Base-by-base conservation (phyloP, 371 early-diverging fungal species). In the Lichtheimia ramosa region DNA sequence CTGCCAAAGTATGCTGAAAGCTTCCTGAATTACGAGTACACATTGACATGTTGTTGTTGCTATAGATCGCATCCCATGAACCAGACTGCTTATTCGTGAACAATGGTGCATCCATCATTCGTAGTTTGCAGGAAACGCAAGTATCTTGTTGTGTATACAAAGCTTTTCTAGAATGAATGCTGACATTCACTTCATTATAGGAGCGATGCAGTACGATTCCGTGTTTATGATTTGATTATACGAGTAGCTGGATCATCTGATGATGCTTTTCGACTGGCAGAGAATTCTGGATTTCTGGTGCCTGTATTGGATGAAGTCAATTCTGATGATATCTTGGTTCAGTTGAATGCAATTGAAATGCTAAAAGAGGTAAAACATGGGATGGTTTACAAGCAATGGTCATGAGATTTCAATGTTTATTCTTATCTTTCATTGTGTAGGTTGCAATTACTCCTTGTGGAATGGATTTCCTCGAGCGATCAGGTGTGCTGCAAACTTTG, bases 291-390 rank as follows among this genome's bases (percentile, higher is more conserved):
- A 14, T 51, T 79, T 5, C 58, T 83, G 18, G 23, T 60, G 12
- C 54, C 51, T 7, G 52, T 81, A 10, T 48, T 66, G 6, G 48
- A 57, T 10, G 76, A 79, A 58, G 48, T 79, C 16, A 66, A 65
- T 16, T 70, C 82, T 10, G 53, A 67, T 20, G 83, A 83, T 59
- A 39, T 77, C 2, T 62, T 83, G 54, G 34, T 83, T 7, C 69
- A 66, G 24, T 54, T 83, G 14, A 83, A 83, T 58, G 80, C 80
- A 3, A 70, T 83, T 46, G 83, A 83, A 54, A 56, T 77, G n/a
- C 59, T 81, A 10, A 64, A 62, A 21, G 67, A 81, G 71, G 83
- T 81, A 68, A 60, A 21, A 12, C 10, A 16, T 24, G 18, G 21
- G 20, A 18, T 15, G 3, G 1, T 51, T 12, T 34, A 18, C 27